Base-by-base conservation (phyloP, 345 rosid species). In the Punica granatum region DNA sequence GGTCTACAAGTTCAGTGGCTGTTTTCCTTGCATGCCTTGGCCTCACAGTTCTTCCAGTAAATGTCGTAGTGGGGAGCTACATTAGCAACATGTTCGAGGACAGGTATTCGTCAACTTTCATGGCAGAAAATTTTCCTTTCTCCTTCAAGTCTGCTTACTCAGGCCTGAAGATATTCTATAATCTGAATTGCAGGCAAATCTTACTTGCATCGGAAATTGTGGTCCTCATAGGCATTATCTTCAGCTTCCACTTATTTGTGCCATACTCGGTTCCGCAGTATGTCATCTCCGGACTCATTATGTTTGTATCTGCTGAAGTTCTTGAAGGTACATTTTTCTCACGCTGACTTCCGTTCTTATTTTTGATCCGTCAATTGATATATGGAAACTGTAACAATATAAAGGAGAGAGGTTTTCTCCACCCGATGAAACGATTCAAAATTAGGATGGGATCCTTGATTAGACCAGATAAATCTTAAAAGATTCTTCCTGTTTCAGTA, bases 21-120 rank as follows among this genome's bases (percentile, higher is more conserved):
- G 75, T 88, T 64, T 95, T 95, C 76, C 86, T 95, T n/a, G 99
- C 99, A 2, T 85, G 86, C 68, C 83, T 95, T 65, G 99, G 99
- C 74, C 82, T 95, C 54, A 95, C 96, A 0, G 99, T 95, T 76
- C 91, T 95, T 74, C 99, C 99, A 0, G 80, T 95, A 66, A 95
- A 95, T 78, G 78, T 95, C 64, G 41, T 88, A 41, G 97, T 95
- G 6, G 99, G 99, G 48, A 88, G 88, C 87, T 95, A 90, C 78
- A 83, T 95, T 65, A 92, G 96, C 85, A 95, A 95, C 76, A 95
- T 95, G 93, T 95, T 95, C 74, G 92, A 95, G 80, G 99, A 95
- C 81, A 90, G 99, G 99, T 89, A 83, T 78, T 68, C 64, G n/a
- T 31, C 37, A 28, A 30, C 4, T 15, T 46, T 18, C n/a, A 14